Evolutionary conservation across 1,284 basidiomycete genomes (phyloP), one percentile per base, ranked within the genome.

Genomic region (Trametes hirsuta): DNA sequence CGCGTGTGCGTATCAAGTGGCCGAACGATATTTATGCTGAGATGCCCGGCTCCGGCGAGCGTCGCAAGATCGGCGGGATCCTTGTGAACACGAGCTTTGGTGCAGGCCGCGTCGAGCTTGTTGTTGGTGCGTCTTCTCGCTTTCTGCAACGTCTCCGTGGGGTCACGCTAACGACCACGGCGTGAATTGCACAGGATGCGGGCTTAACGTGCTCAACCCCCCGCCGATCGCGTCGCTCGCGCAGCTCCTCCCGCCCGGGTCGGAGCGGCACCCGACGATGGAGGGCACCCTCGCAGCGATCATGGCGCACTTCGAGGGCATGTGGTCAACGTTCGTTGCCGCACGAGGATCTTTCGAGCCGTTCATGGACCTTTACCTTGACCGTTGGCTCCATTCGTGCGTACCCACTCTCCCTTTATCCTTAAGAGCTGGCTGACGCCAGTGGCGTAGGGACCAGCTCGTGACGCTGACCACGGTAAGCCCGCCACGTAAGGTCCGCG

Each of bases 11-110:
- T 48, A 80, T 99, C 55, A 99, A 99, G 75, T 99, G 97, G 97
- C 97, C 97, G 11, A 99, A 99, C 71, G 97, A 99, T 71, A 79
- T 99, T 6, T 99, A 98, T 70, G 90, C 87, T 2, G 81, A 85
- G 39, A 74, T 85, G 11, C 79, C 77, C 1, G 77, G 78, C 8
- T 35, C 56, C 11, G 79, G 77, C 6, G 78, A 77, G 18, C 82
- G 79, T 67, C 88, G 79, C 71, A 98, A 98, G 75, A 77, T 97
- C 36, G 94, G 93, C 0, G 97, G 97, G 0, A 91, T 98, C 24
- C 79, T 99, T 21, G 93, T 99, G 47, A 97, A 93, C 68, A 95
- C 93, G 14, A 93, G 85, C 68, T 97, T 94, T 68, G 78, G 81
- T 15, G 85, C 85, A 3, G 87, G 87, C 0, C 81, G 84, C 49